phyloP scores from a whole-genome alignment of 768 basidiomycete genomes.

The Aureoboletus auriporus region DNA sequence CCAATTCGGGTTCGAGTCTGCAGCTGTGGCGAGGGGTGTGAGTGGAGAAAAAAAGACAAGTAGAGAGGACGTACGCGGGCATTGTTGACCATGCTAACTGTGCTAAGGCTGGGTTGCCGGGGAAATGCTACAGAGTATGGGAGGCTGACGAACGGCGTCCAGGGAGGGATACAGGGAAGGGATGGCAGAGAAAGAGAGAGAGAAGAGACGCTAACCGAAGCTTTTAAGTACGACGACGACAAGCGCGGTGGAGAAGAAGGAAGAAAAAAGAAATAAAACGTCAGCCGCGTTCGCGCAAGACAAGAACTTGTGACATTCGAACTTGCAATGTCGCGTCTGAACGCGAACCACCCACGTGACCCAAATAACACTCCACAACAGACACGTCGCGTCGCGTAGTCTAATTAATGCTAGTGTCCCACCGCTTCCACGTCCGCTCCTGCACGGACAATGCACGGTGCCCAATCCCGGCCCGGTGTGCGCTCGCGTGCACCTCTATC shows the following conservation, averaged over 20 bases:
- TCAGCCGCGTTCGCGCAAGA: slow-evolving; percentile 31
- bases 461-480: slow-evolving; percentile 56
- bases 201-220: slow-evolving; percentile 26
- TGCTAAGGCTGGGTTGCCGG: neutral
- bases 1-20: slow-evolving; percentile 63
- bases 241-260: slow-evolving; percentile 15
- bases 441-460: no score
- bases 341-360: slow-evolving; percentile 40
- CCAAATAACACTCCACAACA: slow-evolving; percentile 32
- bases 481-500: slow-evolving; percentile 41
- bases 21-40: slow-evolving; percentile 38
- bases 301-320: slow-evolving; percentile 6
- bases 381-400: slow-evolving; percentile 30
- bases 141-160: slow-evolving; percentile 1
- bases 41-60: neutral
- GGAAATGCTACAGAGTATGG: slow-evolving; percentile 28
- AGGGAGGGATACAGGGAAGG: slow-evolving; percentile 19
- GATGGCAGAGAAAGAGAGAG: slow-evolving; percentile 30
- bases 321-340: slow-evolving; percentile 28
- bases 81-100: slow-evolving; percentile 52
- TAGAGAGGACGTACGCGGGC: slow-evolving; percentile 45
- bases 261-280: slow-evolving; percentile 25
- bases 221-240: slow-evolving; percentile 20
- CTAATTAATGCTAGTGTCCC: no score
- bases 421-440: no score